Evolutionary conservation across 1,284 basidiomycete species (phyloP).

Genomic region (Apiotrichum montevideense): DNA sequence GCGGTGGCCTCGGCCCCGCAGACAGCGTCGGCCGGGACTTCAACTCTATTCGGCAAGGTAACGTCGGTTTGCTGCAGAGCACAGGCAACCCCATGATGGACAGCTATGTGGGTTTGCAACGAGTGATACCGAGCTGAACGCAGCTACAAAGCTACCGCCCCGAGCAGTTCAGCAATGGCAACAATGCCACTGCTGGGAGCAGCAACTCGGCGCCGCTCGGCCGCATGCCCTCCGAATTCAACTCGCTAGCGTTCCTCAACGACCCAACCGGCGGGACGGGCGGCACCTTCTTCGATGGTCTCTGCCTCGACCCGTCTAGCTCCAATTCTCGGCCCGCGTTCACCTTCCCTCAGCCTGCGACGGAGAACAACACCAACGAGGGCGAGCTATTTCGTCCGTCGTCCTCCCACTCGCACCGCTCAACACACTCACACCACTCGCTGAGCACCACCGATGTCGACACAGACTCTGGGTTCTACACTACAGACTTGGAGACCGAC

Average conservation of each 20-base stretch:
- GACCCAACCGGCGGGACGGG: slow-evolving; percentile 1
- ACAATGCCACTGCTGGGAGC: neutral
- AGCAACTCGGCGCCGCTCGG: neutral
- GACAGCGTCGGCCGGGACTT: slow-evolving; percentile 17
- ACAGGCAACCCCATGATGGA: slow-evolving; percentile 1
- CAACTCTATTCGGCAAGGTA: slow-evolving; percentile 10
- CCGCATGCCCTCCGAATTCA: slow-evolving; percentile 6
- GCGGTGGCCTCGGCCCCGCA: slow-evolving; percentile 11
- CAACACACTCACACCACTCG: neutral
- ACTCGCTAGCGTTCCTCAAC: slow-evolving; percentile 14
- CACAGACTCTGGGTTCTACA: slow-evolving; percentile 8
- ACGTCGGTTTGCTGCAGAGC: slow-evolving; percentile 16
- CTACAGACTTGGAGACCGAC: slow-evolving; percentile 11
- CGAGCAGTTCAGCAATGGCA: neutral
- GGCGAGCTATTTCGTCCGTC: slow-evolving; percentile 5
- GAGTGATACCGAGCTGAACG: too few species aligned
- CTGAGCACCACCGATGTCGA: slow-evolving; percentile 13
- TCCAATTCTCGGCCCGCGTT: too few species aligned
- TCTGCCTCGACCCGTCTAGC: neutral
- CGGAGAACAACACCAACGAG: neutral
- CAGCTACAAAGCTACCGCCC: neutral
- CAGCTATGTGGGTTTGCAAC: slow-evolving; percentile 1
- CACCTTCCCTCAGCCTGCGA: too few species aligned
- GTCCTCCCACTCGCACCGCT: slow-evolving; percentile 3
- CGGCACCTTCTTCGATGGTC: slow-evolving; percentile 6